phyloP scores from a whole-genome alignment of 139 green algal genomes.

The Chlamydomonas urium region DNA sequence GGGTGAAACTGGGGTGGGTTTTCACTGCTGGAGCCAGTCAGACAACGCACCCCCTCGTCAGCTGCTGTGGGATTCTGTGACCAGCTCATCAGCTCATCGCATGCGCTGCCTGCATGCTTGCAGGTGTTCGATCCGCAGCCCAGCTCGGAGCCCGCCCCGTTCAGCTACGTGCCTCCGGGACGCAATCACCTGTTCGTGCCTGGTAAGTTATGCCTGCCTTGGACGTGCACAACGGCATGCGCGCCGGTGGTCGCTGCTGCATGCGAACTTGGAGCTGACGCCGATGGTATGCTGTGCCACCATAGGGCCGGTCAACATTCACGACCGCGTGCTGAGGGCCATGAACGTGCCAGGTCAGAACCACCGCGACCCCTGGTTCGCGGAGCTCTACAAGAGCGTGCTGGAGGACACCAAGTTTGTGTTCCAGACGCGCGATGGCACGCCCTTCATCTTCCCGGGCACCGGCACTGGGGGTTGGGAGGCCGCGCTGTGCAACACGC shows the following conservation, averaged over 20 bases:
- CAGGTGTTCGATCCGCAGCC: background rate
- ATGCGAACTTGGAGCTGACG: background rate
- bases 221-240: too few species aligned
- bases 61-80: too few species aligned
- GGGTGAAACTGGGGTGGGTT: too few species aligned
- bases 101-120: background rate
- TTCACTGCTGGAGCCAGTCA: too few species aligned
- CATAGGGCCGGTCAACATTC: slow-evolving; percentile 98
- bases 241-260: background rate
- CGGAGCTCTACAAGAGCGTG: slow-evolving; percentile 67
- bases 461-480: slow-evolving; percentile 90
- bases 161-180: slow-evolving; percentile 70
- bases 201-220: slow-evolving; percentile 51
- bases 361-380: slow-evolving; percentile 93
- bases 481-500: slow-evolving; percentile 88
- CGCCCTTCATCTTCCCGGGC: slow-evolving; percentile 88
- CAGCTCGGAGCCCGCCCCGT: too few species aligned
- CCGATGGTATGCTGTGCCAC: slow-evolving; percentile 4
- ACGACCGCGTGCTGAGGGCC: slow-evolving; percentile 78
- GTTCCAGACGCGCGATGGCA: slow-evolving; percentile 73
- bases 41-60: too few species aligned
- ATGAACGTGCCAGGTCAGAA: slow-evolving; percentile 89
- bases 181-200: slow-evolving; percentile 94
- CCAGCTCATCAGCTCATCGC: too few species aligned
- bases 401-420: slow-evolving; percentile 83